Conservation (phyloP, 2,329 filamentous ascomycete species). For the Fusarium cicatricum region DNA sequence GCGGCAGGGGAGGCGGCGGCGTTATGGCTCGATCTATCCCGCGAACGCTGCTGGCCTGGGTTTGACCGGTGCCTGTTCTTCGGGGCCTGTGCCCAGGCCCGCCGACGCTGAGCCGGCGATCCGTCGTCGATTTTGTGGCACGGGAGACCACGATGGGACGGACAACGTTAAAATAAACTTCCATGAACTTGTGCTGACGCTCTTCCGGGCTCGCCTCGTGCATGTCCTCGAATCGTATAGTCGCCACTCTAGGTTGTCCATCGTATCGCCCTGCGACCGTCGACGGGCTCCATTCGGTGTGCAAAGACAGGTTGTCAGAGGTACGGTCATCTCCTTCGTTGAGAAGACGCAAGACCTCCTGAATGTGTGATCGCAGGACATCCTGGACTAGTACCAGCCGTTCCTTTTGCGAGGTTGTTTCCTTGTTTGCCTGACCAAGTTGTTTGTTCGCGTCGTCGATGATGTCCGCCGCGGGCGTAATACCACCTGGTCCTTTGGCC, state of each 20-base stretch:
- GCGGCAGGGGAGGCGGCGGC: slow-evolving; percentile 15
- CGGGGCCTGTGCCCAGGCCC: slow-evolving; percentile 34
- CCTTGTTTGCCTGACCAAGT: neutral
- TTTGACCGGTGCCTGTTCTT: slow-evolving; percentile 32
- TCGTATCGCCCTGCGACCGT: slow-evolving; percentile 17
- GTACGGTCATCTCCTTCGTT: slow-evolving; percentile 50
- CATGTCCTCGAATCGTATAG: slow-evolving; percentile 54
- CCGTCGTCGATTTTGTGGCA: slow-evolving; percentile 43
- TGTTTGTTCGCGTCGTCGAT: slow-evolving; percentile 4
- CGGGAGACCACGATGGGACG: slow-evolving; percentile 50
- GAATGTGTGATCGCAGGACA: slow-evolving; percentile 59
- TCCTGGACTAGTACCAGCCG: slow-evolving; percentile 52
- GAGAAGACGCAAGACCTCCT: slow-evolving; percentile 57
- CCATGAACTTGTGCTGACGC: slow-evolving; percentile 59
- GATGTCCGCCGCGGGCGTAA: slow-evolving; percentile 7
- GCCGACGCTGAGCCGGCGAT: slow-evolving; percentile 38
- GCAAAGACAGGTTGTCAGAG: slow-evolving; percentile 36
- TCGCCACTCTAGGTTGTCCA: slow-evolving; percentile 20
- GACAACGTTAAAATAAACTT: slow-evolving; percentile 60
- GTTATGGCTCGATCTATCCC: slow-evolving; percentile 16
- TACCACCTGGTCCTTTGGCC: slow-evolving; percentile 37
- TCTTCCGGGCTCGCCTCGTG: slow-evolving; percentile 57
- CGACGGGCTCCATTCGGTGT: slow-evolving; percentile 28
- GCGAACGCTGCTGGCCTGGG: slow-evolving; percentile 38
- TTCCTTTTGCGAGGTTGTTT: slow-evolving; percentile 33